Evolutionary conservation across 371 early-diverging fungal species (phyloP).

Genomic region (Mortierella sp.): DNA sequence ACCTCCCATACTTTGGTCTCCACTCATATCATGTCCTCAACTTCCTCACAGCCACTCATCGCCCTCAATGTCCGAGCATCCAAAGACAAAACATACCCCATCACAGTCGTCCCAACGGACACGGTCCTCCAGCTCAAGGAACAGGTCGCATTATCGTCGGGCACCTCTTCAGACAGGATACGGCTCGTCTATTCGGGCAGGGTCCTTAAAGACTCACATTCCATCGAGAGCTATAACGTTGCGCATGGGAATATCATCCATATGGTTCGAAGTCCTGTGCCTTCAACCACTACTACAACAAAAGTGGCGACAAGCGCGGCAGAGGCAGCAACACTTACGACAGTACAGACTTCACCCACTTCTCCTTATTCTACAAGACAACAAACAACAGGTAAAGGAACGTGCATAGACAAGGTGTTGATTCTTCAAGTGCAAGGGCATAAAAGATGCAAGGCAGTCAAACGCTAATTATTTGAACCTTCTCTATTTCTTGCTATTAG

Average conservation of each 20-base stretch:
- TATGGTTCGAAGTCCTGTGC: conserved; percentile 77
- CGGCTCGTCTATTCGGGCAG: conserved; percentile 94
- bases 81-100: conserved; percentile 82
- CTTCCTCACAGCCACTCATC: conserved; percentile 51
- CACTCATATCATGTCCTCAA: neutral
- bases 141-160: conserved; percentile 71
- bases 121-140: conserved; percentile 85
- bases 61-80: conserved; percentile 86
- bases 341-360: conserved; percentile 41
- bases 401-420: neutral
- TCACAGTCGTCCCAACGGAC: conserved; percentile 72
- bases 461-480: neutral
- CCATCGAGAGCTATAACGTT: conserved; percentile 82
- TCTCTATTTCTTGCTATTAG: neutral
- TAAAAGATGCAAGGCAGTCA: neutral
- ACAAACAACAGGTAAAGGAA: neutral
- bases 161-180: conserved; percentile 82
- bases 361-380: conserved; percentile 13
- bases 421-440: neutral
- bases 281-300: conserved; percentile 16
- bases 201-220: conserved; percentile 94
- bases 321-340: conserved; percentile 29
- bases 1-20: neutral
- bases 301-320: neutral
- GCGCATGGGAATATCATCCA: conserved; percentile 84